phyloP scores from a whole-genome alignment of 495 filamentous ascomycete species.

The Aspergillus bertholletiae region DNA sequence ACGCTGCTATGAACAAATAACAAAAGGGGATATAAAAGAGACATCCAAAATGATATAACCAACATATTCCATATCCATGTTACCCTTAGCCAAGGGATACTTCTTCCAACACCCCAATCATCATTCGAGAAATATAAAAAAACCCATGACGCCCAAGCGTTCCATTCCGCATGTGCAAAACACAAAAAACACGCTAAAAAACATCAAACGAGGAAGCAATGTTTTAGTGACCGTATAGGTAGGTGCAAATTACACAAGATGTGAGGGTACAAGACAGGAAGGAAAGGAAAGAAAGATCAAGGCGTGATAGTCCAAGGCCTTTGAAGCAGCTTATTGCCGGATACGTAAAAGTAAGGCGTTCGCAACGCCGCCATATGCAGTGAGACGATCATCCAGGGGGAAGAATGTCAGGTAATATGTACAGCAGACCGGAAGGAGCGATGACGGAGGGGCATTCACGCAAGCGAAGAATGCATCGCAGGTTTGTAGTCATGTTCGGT shows the following conservation, averaged over 20 bases:
- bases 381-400: background rate
- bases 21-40: background rate
- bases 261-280: background rate
- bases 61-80: background rate
- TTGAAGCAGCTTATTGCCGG: no score
- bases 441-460: background rate
- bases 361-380: background rate
- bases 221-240: background rate
- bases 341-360: no score
- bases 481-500: constrained; percentile 1
- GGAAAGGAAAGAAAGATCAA: background rate
- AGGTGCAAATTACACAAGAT: background rate
- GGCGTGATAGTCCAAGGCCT: background rate
- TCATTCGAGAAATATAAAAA: background rate
- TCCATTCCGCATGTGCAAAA: background rate
- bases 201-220: background rate
- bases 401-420: constrained; percentile 1
- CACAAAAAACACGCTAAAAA: constrained; percentile 5
- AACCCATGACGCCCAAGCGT: constrained; percentile 10
- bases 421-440: background rate
- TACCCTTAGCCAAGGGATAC: background rate
- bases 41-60: background rate
- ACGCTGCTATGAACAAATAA: background rate
- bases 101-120: constrained; percentile 2
- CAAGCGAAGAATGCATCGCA: background rate